Conservation (phyloP, 2,329 filamentous ascomycete genomes). For the Trichoderma harzianum region DNA sequence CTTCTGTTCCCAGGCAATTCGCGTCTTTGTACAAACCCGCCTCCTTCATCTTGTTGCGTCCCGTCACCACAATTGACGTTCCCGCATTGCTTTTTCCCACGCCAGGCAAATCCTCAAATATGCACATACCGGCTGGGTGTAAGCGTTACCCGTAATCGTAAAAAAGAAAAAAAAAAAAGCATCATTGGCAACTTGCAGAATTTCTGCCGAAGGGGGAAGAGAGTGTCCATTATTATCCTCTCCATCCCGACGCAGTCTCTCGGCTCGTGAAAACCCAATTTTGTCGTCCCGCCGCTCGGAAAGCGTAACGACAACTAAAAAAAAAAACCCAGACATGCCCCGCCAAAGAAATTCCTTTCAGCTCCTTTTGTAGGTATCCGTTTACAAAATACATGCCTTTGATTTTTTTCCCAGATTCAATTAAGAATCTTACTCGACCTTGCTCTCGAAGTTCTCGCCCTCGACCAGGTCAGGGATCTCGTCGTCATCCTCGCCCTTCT, state of each 20-base stretch:
- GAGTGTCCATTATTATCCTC: constrained; percentile 12
- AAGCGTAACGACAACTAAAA: constrained; percentile 1
- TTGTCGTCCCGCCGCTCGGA: constrained; percentile 9
- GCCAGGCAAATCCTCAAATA: constrained; percentile 25
- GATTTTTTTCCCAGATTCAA: background rate
- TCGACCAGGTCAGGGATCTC: constrained; percentile 97
- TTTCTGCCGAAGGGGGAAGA: constrained; percentile 25
- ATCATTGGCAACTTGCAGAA: constrained; percentile 25
- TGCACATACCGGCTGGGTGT: constrained; percentile 17
- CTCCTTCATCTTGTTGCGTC: constrained; percentile 20
- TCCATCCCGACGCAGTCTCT: constrained; percentile 14
- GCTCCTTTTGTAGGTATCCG: constrained; percentile 6
- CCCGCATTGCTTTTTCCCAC: constrained; percentile 24
- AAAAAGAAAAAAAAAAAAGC: constrained; percentile 15
- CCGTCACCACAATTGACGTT: constrained; percentile 22
- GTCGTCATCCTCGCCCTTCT: constrained; percentile 80
- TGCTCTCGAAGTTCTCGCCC: constrained; percentile 97
- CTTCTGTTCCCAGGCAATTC: constrained; percentile 28
- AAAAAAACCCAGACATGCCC: constrained; percentile 9
- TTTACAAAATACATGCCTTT: constrained; percentile 14
- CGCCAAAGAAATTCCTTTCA: background rate
- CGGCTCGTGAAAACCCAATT: constrained; percentile 8
- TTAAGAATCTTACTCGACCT: constrained; percentile 70
- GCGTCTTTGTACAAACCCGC: constrained; percentile 33
- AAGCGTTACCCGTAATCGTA: constrained; percentile 18